Conservation (phyloP, 768 basidiomycete genomes). For the Tylopilus intermedius region DNA sequence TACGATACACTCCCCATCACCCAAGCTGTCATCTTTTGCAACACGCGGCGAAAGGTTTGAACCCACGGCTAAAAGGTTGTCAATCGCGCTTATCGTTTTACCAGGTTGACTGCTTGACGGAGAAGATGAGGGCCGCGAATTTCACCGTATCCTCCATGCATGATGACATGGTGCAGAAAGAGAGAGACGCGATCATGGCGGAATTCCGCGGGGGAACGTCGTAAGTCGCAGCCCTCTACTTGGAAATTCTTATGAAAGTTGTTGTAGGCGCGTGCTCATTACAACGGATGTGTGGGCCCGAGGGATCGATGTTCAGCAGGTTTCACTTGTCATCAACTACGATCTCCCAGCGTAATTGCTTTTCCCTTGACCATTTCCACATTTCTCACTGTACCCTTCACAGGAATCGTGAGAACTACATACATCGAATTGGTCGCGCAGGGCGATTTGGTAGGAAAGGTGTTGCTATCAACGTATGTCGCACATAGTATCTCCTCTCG, state of each 20-base stretch:
- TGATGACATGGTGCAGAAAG: conserved; percentile 94
- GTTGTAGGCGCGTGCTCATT: conserved; percentile 80
- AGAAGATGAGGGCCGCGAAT: conserved; percentile 98
- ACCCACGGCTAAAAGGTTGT: neutral
- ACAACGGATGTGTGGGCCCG: conserved; percentile 97
- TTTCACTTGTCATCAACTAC: conserved; percentile 95
- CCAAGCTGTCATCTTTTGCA: conserved; percentile 99
- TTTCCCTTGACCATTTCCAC: conserved; percentile 5
- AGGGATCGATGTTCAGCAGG: conserved; percentile 97
- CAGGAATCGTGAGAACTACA: conserved; percentile 98
- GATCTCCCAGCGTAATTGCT: conserved; percentile 80
- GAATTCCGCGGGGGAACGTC: conserved; percentile 92
- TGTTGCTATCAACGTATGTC: conserved; percentile 94
- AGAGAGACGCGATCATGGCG: conserved; percentile 93
- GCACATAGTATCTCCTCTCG: conserved; percentile 4
- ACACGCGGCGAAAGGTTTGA: conserved; percentile 89
- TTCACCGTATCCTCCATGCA: conserved; percentile 97
- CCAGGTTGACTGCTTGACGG: conserved; percentile 95
- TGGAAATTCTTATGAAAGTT: conserved; percentile 2
- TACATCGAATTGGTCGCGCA: conserved; percentile 98
- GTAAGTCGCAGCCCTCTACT: conserved; percentile 40
- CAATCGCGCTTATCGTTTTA: conserved; percentile 8
- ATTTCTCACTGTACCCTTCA: conserved; percentile 13
- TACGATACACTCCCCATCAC: conserved; percentile 99
- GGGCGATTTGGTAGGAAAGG: conserved; percentile 99